Percentiles rank a stretch among this genome's conserved stretches.
Evolutionary conservation across 140 eudicot species (phyloP).

Genomic region (Oenanthe javanica): DNA sequence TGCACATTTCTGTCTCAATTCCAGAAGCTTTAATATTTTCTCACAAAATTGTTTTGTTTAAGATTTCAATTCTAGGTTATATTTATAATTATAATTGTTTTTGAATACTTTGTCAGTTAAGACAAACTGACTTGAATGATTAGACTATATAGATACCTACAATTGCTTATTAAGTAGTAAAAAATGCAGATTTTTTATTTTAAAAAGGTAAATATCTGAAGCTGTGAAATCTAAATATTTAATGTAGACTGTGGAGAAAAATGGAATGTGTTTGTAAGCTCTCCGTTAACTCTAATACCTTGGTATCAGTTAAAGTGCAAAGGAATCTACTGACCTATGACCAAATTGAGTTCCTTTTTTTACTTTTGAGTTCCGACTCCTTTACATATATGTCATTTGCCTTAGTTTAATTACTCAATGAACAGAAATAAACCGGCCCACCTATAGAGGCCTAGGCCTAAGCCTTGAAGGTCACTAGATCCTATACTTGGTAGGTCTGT

Average conservation of each 20-base stretch:
- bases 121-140: neutral
- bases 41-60: neutral
- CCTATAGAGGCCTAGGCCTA: neutral
- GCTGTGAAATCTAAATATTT: neutral
- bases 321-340: neutral
- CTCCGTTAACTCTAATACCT: neutral
- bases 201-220: too few species aligned
- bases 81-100: neutral
- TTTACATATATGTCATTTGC: neutral
- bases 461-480: slow-evolving; percentile 2
- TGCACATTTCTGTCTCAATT: neutral
- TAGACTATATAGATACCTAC: neutral
- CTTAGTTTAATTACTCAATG: neutral
- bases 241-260: neutral
- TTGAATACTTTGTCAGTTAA: neutral
- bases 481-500: neutral
- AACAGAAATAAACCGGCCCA: neutral
- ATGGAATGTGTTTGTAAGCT: neutral
- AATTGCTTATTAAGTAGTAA: neutral
- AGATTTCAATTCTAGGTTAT: neutral
- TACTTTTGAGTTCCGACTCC: neutral
- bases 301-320: neutral
- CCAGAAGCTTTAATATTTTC: neutral
- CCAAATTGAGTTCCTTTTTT: neutral
- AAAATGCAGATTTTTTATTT: neutral